A percentile compares a stretch with the other conserved stretches of the same genome.
Evolutionary conservation across 345 rosid genomes (phyloP).

Genomic region (Eutrema yunnanense): DNA sequence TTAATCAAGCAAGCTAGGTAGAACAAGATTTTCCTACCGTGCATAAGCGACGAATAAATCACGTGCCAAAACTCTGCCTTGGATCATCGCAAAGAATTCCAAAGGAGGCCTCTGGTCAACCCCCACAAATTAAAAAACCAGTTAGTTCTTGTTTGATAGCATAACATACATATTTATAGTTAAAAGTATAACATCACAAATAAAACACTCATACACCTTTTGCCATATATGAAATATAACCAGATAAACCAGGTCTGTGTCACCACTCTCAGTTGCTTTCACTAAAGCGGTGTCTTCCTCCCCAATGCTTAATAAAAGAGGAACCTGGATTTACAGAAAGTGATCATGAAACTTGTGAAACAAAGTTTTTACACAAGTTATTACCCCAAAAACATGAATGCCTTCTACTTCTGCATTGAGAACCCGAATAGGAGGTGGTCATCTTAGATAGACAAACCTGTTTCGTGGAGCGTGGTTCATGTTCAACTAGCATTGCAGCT

Average conservation of each 20-base stretch:
- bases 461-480: slow-evolving; percentile 92
- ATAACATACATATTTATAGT: not conserved
- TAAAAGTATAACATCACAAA: not conserved
- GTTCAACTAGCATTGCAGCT: slow-evolving; percentile 95
- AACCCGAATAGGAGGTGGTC: not conserved
- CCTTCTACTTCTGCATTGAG: not conserved
- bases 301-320: slow-evolving; percentile 86
- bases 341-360: not conserved
- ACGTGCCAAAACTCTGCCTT: slow-evolving; percentile 76
- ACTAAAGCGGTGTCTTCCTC: slow-evolving; percentile 90
- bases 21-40: slow-evolving; percentile 38
- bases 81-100: slow-evolving; percentile 88
- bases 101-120: slow-evolving; percentile 67
- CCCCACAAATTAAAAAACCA: slow-evolving; percentile 12
- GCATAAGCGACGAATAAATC: slow-evolving; percentile 76
- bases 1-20: not conserved
- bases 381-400: not conserved
- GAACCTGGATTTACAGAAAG: slow-evolving; percentile 52
- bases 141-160: not conserved
- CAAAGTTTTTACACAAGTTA: not conserved
- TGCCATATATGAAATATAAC: slow-evolving; percentile 96
- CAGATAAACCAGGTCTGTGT: slow-evolving; percentile 91
- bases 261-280: slow-evolving; percentile 96
- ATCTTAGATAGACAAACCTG: slow-evolving; percentile 43
- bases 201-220: slow-evolving; percentile 43